Evolutionary conservation across 306 rosid genomes (phyloP), one percentile per base, ranked within the genome.

Genomic region (Inga oerstediana): DNA sequence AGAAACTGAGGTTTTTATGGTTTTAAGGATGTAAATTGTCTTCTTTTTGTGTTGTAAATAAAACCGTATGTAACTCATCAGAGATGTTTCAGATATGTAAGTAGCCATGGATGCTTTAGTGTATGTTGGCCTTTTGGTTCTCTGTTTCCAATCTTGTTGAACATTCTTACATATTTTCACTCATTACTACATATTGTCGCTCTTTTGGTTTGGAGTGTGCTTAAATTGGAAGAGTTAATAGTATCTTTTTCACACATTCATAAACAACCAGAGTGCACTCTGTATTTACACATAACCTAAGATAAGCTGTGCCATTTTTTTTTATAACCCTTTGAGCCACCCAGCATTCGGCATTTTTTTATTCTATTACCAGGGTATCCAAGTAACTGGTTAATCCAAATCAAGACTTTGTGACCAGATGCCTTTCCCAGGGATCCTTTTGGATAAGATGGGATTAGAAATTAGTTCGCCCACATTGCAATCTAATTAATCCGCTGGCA

Each of bases 11-110:
- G 56, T 68, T n/a, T 20, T 59, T 22, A 10, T 24, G 11, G 20
- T 22, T 56, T 15, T 24, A 8, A 16, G 15, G 80, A 71, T 32
- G 15, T 43, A 74, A 30, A 32, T 32, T 65, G 71, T 65, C 71
- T 32, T 24, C 30, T 64, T 30, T 30, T 30, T 30, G 12, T 62
- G 70, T 69, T 86, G 84, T 79, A 79, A 13, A 48, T 69, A 30
- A 59, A 59, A 22, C 75, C 61, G n/a, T 73, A 39, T 77, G 52
- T 45, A 37, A 37, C 64, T 66, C 61, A 75, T 65, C 17, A 41
- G 45, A 67, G 24, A 32, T 66, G 69, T 62, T 17, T 56, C 49
- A 49, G 54, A 22, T 34, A 72, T 72, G 78, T 22, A 71, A 65
- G 77, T 8, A 67, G 68, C 27, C 10, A 32, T 37, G 37, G 41